phyloP scores from a whole-genome alignment of 352 stramenopile genomes.

The Globisporangium abappressorium region DNA sequence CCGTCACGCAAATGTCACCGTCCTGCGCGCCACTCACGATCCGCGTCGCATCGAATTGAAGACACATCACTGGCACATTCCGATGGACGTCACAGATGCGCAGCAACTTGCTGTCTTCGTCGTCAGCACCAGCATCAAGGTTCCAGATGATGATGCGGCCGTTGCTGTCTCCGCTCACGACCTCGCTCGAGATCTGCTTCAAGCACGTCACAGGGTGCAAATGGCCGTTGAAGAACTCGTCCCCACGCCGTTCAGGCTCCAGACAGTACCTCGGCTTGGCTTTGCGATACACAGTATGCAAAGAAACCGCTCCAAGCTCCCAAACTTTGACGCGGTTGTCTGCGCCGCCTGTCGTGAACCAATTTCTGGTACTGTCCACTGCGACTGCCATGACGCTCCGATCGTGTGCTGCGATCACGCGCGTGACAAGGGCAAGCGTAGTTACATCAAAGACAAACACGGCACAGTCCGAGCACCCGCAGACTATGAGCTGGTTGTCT shows the following conservation, averaged over 20 bases:
- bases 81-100: conserved; percentile 56
- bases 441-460: conserved; percentile 63
- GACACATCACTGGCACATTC: conserved; percentile 46
- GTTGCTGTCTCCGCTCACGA: conserved; percentile 66
- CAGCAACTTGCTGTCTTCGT: conserved; percentile 39
- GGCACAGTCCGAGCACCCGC: conserved; percentile 63
- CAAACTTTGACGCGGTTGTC: conserved; percentile 71
- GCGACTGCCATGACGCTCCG: conserved; percentile 45
- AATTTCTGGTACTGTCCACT: conserved; percentile 40
- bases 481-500: conserved; percentile 50
- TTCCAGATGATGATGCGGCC: conserved; percentile 72
- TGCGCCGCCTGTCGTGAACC: conserved; percentile 49
- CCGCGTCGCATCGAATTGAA: conserved; percentile 76
- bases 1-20: conserved; percentile 62
- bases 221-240: conserved; percentile 57
- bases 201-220: conserved; percentile 52
- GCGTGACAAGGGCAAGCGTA: conserved; percentile 39
- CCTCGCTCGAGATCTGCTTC: conserved; percentile 58
- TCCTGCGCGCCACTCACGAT: conserved; percentile 57
- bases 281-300: conserved; percentile 29
- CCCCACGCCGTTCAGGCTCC: conserved; percentile 30
- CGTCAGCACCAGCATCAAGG: conserved; percentile 33
- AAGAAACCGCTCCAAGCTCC: conserved; percentile 31
- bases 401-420: conserved; percentile 51
- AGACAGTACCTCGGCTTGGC: conserved; percentile 34